Base-by-base conservation (phyloP, 2,329 filamentous ascomycete genomes). In the Xylogone sp. region DNA sequence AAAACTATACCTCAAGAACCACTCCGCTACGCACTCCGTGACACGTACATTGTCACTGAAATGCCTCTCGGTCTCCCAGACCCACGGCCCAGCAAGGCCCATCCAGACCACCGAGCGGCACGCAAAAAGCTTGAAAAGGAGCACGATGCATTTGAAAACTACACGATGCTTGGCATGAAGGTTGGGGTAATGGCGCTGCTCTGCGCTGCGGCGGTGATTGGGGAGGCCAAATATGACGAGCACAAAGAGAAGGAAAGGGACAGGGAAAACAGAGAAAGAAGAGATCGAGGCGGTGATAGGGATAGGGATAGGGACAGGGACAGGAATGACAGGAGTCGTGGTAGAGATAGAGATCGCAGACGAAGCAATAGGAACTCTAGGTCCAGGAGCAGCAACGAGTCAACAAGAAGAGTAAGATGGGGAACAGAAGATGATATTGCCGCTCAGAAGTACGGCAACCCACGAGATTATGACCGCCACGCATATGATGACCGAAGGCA, bases 91-190 rank as follows among this genome's bases (percentile, higher is more conserved):
- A 69, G 67, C n/a, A 64, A 62, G 18, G 69, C 70, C 1, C 65
- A 75, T 51, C 66, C 69, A 0, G 64, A 71, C n/a, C 61, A 67
- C 46, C 69, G 72, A 13, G 53, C 59, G 18, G 21, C 31, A 21
- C 67, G 69, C 54, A 73, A 75, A 50, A 54, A 69, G 27, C 54
- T 72, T 45, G 72, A 75, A 51, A 70, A 71, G 56, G 59, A 71
- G 24, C 58, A 64, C 53, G 49, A 56, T 4, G 68, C 68, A 27
- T 76, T 75, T 60, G 34, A 39, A 39, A 46, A 53, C 43, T 48
- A 50, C 20, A 56, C 52, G 34, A 52, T 53, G 7, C 27, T 49
- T 13, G 53, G 46, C 5, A 20, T 54, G 9, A 59, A 59, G 47
- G 53, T 47, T 12, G 55, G 51, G 8, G 42, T 56, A 18, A 29